Percentiles rank a stretch among this genome's conserved stretches.
Evolutionary conservation across 495 filamentous ascomycete species (phyloP).

Genomic region (Xylaria acuta): DNA sequence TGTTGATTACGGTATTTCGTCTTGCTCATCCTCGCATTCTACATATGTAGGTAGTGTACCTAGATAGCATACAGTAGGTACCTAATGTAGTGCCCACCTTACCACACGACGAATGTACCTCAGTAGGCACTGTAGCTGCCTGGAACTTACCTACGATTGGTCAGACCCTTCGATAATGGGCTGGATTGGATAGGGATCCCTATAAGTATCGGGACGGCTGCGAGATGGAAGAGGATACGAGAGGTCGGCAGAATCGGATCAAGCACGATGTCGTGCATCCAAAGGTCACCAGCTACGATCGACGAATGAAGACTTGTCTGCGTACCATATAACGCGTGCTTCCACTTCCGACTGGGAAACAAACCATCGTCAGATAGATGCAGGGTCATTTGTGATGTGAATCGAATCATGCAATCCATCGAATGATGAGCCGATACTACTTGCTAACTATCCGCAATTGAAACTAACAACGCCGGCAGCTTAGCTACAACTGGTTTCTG

Average conservation of each 20-base stretch:
- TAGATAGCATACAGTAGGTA: background rate
- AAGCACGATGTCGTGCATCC: constrained; percentile 16
- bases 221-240: constrained; percentile 1
- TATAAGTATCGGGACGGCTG: background rate
- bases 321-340: background rate
- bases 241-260: constrained; percentile 8
- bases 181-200: background rate
- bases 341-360: background rate
- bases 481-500: background rate
- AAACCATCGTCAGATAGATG: background rate
- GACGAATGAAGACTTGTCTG: background rate
- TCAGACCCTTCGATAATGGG: background rate
- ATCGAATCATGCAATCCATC: constrained; percentile 17
- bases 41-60: no score
- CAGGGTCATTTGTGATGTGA: background rate
- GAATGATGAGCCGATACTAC: constrained; percentile 8
- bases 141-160: background rate
- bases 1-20: background rate
- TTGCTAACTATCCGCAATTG: background rate
- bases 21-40: background rate
- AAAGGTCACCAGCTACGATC: background rate
- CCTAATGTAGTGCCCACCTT: background rate
- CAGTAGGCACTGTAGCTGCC: background rate
- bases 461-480: background rate
- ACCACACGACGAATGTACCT: background rate